Evolutionary conservation across 495 filamentous ascomycete genomes (phyloP), one percentile per base, ranked within the genome.

Genomic region (Penicillium cinerascens): DNA sequence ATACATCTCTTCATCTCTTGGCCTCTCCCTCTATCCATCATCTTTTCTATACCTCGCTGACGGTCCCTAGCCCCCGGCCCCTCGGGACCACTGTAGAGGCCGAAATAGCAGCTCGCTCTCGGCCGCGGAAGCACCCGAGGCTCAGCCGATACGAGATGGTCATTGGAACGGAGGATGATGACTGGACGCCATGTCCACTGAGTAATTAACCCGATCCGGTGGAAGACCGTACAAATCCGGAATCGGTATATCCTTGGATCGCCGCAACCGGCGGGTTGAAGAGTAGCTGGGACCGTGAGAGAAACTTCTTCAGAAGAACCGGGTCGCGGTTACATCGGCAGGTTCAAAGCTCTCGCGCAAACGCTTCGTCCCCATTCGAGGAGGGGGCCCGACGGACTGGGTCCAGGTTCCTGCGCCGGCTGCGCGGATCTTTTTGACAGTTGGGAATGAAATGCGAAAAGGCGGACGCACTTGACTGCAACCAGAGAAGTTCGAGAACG

Each of bases 371-470:
- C 47, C n/a, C 36, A 49, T 49, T 49, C 47, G 47, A 27, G 20
- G 17, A n/a, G 26, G 20, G 1, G 22, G 29, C 36, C 47, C 45
- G 47, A 43, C 23, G 25, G 39, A 43, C 47, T 54, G 58, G 58
- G 47, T 58, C 55, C 40, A 60, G 49, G 60, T 60, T 49, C 56
- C 60, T 57, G 56, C 56, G 52, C 42, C 42, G 52, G 52, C 43
- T 45, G 49, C 39, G 58, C 55, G 55, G 59, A 52, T 61, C 45
- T 48, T 43, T 40, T 42, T 35, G 42, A 44, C 54, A 57, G 55
- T 57, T 57, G 55, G 40, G 55, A 52, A 23, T 47, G 49, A 52
- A 56, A 56, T 56, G 15, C 17, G 25, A 37, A 41, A 17, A 29
- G 17, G 16, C n/a, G 43, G 25, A 21, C 11, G 42, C 22, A 21